Evolutionary conservation across 106 monocot species (phyloP), one percentile per base, ranked within the genome.

Genomic region (Alisma plantagoaquatica): DNA sequence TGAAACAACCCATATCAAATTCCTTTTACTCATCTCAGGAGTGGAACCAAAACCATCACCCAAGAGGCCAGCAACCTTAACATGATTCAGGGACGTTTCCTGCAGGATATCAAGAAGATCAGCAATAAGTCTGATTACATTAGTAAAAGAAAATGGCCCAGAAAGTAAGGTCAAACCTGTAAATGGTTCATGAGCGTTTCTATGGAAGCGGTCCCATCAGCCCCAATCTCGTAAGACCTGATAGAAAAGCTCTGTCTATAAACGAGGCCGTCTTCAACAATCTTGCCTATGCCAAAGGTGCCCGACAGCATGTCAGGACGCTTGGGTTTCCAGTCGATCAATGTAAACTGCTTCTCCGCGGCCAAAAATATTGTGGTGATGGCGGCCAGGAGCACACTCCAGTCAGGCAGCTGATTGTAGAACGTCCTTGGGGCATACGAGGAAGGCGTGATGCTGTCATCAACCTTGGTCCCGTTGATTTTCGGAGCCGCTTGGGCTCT

Each of bases 131-230:
- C 17, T 2, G 23, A 22, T 23, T 18, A 48, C 10, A 19, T 23
- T 23, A 48, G 17, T 24, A 19, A 51, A 4, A 27, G 15, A 46
- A 12, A 46, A 27, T 28, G 15, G 42, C 21, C n/a, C 2, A 8
- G 19, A 16, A 15, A n/a, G n/a, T 27, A 43, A n/a, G 4, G 18
- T 11, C 49, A 2, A 27, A 94, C 87, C 88, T 96, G 94, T 51
- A 96, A 55, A 81, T 88, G 88, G 67, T 96, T 96, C 88, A 96
- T 88, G 51, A 88, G 58, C 11, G 94, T 84, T 51, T 96, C 88
- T 68, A 96, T 96, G 63, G 94, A 96, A 20, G 88, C 83, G 10
- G 84, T 84, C 22, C 59, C 47, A 80, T 96, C 88, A 2, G 81
- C 88, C 44, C 88, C 88, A 54, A 88, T 84, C 73, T 84, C 94